Base-by-base conservation (phyloP, 495 filamentous ascomycete genomes). In the Penicillium atrosanguineum region DNA sequence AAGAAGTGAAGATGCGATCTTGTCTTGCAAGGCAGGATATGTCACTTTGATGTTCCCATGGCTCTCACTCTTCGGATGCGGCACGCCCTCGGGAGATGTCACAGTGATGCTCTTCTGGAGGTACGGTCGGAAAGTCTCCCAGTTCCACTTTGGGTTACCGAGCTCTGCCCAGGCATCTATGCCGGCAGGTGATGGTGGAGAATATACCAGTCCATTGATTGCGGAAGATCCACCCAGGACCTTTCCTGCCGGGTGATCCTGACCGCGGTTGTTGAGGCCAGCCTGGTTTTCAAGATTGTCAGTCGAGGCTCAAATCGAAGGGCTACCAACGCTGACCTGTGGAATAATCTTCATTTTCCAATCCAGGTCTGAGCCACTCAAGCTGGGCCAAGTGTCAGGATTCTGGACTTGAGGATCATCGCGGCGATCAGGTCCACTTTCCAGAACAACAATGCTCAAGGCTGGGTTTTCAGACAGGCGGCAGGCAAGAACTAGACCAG, bases 151-250 rank as follows among this genome's bases (percentile, higher is more conserved):
- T 11, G 68, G 46, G 54, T 82, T 84, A 8, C 82, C 82, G 18
- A 85, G 61, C 8, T 69, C 61, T 2, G 56, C 72, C 81, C 81
- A 83, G n/a, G 75, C 69, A 50, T 84, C 72, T n/a, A 84, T 67
- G 16, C 66, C 71, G 2, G 61, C 69, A 12, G 64, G 65, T 1
- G 75, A 74, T 0, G 69, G 71, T 12, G 64, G 55, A 12, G 64
- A 53, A 25, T 58, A 68, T 12, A 46, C 49, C 39, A 57, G 28
- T 11, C 58, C 59, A 48, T 74, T 74, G 53, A 72, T 68, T 0
- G 59, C 59, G 12, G 66, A 69, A 5, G 62, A 64, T n/a, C 71
- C 69, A n/a, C 71, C 67, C 5, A 74, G 57, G 7, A 68, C 41
- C 23, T 59, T 63, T 5, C 71, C 71, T 4, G 63, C 61, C 0